Evolutionary conservation across 1,284 basidiomycete species (phyloP), one percentile per base, ranked within the genome.

Genomic region (Marasmius oreades): DNA sequence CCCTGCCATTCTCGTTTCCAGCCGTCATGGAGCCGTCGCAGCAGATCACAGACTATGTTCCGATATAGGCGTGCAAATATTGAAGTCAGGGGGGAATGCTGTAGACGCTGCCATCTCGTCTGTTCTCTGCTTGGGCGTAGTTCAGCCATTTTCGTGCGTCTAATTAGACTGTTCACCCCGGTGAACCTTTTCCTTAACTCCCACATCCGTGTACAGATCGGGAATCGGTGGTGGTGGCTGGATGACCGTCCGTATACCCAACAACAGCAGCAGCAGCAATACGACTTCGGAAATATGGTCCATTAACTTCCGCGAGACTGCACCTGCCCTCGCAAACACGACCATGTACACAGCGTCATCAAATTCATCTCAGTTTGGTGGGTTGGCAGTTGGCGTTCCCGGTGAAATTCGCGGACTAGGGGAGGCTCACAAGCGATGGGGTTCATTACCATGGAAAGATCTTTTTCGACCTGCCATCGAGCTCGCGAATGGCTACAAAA

Each of bases 151-250:
- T 70, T 90, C 90, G 78, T 91, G 64, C 67, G 85, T 78, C 5
- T 31, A 10, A 11, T 47, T 26, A 6, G 23, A 44, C 33, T 45
- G 53, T 46, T 33, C 20, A 36, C 20, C 28, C 22, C 5, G 18
- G 14, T 12, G 11, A 18, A 4, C 10, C 31, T 26, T 18, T 2
- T 23, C 18, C 24, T 31, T 11, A 26, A 12, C 26, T 8, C 23
- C 45, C 33, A 24, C n/a, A 7, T 3, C 7, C 20, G 14, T 42
- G n/a, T 8, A 36, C 51, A 91, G 90, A 5, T 88, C 89, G 14
- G 89, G 93, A 2, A 90, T 97, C 51, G 93, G 93, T 20, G 94
- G 94, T 1, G 95, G 93, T 26, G 95, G 95, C 0, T 95, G 95
- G 68, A 93, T 96, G 86, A 86, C 88, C 31, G 80, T 98, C 44